phyloP scores from a whole-genome alignment of 208 protist species.

The Trypanosoma avium region DNA sequence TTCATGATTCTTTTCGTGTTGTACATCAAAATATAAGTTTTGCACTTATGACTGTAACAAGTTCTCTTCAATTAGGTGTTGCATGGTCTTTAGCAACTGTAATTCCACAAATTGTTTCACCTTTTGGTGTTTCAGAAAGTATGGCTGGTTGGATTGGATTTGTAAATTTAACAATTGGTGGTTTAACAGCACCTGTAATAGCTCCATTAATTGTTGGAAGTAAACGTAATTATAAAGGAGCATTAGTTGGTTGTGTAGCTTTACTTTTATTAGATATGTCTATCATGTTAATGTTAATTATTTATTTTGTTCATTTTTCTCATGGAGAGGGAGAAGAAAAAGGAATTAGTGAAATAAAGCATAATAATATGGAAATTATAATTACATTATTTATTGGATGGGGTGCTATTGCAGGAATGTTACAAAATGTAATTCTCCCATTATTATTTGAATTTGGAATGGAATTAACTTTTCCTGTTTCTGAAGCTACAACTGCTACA shows the following conservation, averaged over 20 bases:
- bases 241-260: neutral
- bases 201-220: conserved; percentile 7
- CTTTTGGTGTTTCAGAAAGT: conserved; percentile 12
- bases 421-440: conserved; percentile 13
- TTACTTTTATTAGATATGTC: conserved; percentile 2
- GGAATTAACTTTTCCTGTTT: conserved; percentile 21
- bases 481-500: neutral
- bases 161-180: conserved; percentile 13
- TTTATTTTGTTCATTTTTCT: neutral
- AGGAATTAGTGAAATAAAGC: too few relatives aligned
- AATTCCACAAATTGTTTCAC: conserved; percentile 8
- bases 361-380: neutral
- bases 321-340: neutral
- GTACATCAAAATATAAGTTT: neutral
- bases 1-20: conserved; percentile 6
- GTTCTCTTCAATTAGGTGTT: conserved; percentile 12
- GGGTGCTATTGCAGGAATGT: conserved; percentile 1
- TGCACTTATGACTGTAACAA: neutral
- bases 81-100: conserved; percentile 15
- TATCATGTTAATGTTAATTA: neutral
- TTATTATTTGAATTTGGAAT: conserved; percentile 19
- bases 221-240: conserved; percentile 4
- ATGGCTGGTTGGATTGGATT: conserved; percentile 19
- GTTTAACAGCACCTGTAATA: neutral
- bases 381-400: conserved; percentile 8